Base-by-base conservation (phyloP, 306 rosid species). In the Lathyrus tuberosus region DNA sequence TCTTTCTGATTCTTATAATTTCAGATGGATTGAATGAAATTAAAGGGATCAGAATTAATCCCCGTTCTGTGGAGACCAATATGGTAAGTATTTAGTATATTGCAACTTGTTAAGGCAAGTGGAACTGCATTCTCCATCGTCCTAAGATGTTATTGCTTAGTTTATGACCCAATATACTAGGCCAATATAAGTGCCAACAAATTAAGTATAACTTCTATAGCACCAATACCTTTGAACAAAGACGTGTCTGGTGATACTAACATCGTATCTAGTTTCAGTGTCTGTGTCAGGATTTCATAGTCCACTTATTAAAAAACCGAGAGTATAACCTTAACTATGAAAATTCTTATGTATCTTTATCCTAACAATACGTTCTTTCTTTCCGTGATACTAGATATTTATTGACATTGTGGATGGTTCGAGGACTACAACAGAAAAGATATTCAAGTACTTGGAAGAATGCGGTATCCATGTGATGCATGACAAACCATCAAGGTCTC, bases 1-100 rank as follows among this genome's bases (percentile, higher is more conserved):
- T 58, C 11, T 61, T 46, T 61, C 10, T 57, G 62, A 28, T 62
- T 58, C 11, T 62, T 65, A 30, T 26, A 54, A 40, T 58, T 82
- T 69, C 79, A 90, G 98, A 76, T 67, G 95, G 93, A 37, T 47
- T 90, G 71, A 60, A 71, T 62, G 81, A 76, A 71, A 80, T 90
- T 62, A 78, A 85, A 72, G 96, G 88, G 79, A 74, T 90, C 26
- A 76, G 51, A 14, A 79, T 90, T n/a, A 86, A 93, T 71, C 57
- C 65, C 6, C 15, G 53, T 17, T 72, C 85, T 0, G 89, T 84
- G 28, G 88, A 90, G 81, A 90, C 96, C 81, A 94, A 94, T 71
- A 90, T 93, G 5, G 98, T 90, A 75, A 88, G 97, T 88, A 72
- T 68, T 16, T 44, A 10, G 64, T n/a, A 35, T 16, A 17, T 10